Base-by-base conservation (phyloP, 257 asterid species). In the Nicotiana undulata region DNA sequence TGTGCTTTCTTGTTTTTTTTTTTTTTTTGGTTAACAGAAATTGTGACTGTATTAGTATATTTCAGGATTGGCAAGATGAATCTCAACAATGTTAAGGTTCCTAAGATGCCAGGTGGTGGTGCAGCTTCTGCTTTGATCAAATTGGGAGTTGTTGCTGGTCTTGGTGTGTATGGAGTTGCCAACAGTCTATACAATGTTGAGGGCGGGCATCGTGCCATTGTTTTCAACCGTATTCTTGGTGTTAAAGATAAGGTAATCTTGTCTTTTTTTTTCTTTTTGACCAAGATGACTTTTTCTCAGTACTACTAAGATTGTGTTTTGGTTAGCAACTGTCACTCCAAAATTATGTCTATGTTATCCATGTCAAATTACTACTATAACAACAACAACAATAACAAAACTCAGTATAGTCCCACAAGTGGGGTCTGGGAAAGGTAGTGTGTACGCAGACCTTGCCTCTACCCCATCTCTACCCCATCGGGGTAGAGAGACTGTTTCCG, bases 151-250 rank as follows among this genome's bases (percentile, higher is more conserved):
- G 74, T 90, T 77, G 97, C 93, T 32, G 95, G 96, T 72, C 82
- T 92, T 55, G 93, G 96, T 34, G 31, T 94, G 1, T 92, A 92
- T 63, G 98, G 95, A 85, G 81, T 89, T 76, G 28, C 90, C 60
- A 92, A 92, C 89, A 92, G 97, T 85, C 95, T 93, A 81, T 93
- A 93, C 93, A 93, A 91, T 86, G 98, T 93, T 58, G 98, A 93
- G 61, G 98, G 98, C 80, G 98, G 98, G 53, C 97, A 93, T 81
- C 91, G 98, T 17, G 98, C 98, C 74, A 89, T 93, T 84, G 96
- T 93, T 81, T 93, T 92, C 91, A 93, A 93, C 82, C 98, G 97
- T 51, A 53, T 94, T 32, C 37, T 76, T 44, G 97, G 98, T 70
- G 81, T 94, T 75, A 94, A 91, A 81, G 96, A 94, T 17, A 90